Evolutionary conservation across 192 early-diverging fungal species (phyloP).

Genomic region (Mortierella hygrophila): DNA sequence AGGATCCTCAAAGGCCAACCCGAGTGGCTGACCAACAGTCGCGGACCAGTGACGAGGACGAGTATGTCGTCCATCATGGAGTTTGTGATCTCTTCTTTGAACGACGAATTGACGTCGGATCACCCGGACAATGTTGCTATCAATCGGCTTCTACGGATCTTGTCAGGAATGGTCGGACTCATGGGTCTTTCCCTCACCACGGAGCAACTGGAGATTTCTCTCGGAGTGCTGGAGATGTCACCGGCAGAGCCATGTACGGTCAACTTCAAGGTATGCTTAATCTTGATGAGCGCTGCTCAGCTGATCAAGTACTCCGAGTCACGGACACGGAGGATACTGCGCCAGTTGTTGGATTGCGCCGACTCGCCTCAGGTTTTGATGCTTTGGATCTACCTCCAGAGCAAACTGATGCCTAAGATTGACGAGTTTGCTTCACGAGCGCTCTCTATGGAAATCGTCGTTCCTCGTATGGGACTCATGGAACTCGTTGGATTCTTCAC

Average conservation of each 20-base stretch:
- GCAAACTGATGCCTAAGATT: slow-evolving; percentile 27
- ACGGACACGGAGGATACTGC: slow-evolving; percentile 30
- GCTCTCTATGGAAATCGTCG: slow-evolving; percentile 40
- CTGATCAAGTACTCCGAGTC: slow-evolving; percentile 34
- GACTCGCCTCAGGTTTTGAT: slow-evolving; percentile 39
- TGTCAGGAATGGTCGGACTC: slow-evolving; percentile 48
- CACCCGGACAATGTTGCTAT: slow-evolving; percentile 28
- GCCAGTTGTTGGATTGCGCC: slow-evolving; percentile 18
- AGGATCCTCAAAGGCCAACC: slow-evolving; percentile 46
- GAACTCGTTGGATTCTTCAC: slow-evolving; percentile 28
- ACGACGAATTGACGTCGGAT: slow-evolving; percentile 39
- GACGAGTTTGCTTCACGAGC: slow-evolving; percentile 42
- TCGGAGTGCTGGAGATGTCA: slow-evolving; percentile 39
- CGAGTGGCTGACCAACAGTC: slow-evolving; percentile 38
- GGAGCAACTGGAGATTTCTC: slow-evolving; percentile 45
- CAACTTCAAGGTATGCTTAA: slow-evolving; percentile 45
- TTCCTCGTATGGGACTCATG: slow-evolving; percentile 36
- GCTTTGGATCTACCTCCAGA: slow-evolving; percentile 32
- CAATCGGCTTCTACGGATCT: slow-evolving; percentile 37
- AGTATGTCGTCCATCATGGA: slow-evolving; percentile 49
- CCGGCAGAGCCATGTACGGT: slow-evolving; percentile 36
- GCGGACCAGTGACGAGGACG: slow-evolving; percentile 35
- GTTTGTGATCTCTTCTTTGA: slow-evolving; percentile 49
- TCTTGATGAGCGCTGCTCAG: slow-evolving; percentile 45
- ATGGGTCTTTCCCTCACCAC: slow-evolving; percentile 32